Evolutionary conservation across 805 yeast genomes (phyloP).

Genomic region (Candida loeiensis): DNA sequence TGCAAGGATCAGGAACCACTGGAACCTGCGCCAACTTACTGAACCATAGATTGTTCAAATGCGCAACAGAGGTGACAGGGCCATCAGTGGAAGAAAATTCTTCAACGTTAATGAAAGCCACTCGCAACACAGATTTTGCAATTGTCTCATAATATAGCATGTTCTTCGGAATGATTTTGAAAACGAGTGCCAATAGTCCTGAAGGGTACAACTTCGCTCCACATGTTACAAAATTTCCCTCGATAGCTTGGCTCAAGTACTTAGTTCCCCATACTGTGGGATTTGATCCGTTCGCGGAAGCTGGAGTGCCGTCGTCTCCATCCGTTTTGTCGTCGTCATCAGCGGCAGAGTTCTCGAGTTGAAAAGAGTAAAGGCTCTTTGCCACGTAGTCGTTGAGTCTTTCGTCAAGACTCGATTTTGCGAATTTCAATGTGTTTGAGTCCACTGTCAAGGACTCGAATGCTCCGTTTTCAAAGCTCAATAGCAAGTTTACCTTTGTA

Average conservation of each 20-base stretch:
- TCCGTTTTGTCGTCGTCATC: slow-evolving; percentile 15
- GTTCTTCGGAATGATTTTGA: slow-evolving; percentile 25
- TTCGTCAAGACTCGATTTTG: slow-evolving; percentile 3
- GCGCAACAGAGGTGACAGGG: slow-evolving; percentile 16
- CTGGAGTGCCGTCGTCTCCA: slow-evolving; percentile 8
- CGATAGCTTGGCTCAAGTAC: slow-evolving; percentile 20
- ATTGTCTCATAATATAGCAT: slow-evolving; percentile 24
- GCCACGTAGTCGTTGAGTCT: slow-evolving; percentile 17
- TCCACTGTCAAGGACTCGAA: slow-evolving; percentile 15
- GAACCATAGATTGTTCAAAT: slow-evolving; percentile 23
- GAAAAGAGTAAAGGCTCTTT: slow-evolving; percentile 21
- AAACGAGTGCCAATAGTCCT: slow-evolving; percentile 22
- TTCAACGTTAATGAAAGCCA: slow-evolving; percentile 23
- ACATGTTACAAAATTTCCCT: slow-evolving; percentile 26
- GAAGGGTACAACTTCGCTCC: slow-evolving; percentile 18
- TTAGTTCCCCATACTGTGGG: slow-evolving; percentile 12
- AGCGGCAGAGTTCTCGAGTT: slow-evolving; percentile 17
- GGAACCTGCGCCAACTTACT: slow-evolving; percentile 18
- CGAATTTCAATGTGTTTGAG: slow-evolving; percentile 4
- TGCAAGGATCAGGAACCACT: slow-evolving; percentile 13
- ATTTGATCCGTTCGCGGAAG: background rate
- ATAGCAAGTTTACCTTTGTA: slow-evolving; percentile 5
- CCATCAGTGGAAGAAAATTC: slow-evolving; percentile 4
- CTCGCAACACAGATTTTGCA: slow-evolving; percentile 22
- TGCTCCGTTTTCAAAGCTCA: slow-evolving; percentile 20